Evolutionary conservation across 495 filamentous ascomycete species (phyloP).

Genomic region (Lophiotrema nucula): DNA sequence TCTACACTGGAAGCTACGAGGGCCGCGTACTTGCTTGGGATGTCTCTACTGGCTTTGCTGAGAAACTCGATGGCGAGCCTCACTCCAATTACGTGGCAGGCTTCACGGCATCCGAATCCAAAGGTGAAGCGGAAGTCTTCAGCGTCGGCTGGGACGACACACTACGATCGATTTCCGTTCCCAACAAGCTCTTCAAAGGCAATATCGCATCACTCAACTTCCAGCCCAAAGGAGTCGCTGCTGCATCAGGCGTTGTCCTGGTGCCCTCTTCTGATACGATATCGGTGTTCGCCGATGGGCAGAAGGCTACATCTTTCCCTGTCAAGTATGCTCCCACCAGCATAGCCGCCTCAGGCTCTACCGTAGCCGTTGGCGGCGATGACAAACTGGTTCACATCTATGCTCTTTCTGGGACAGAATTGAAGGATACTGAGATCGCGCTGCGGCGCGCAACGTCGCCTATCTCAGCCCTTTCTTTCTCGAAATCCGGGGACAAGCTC

Average conservation of each 20-base stretch:
- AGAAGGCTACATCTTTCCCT: slow-evolving; percentile 10
- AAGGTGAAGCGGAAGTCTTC: slow-evolving; percentile 60
- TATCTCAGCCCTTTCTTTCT: slow-evolving; percentile 75
- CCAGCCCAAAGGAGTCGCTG: slow-evolving; percentile 61
- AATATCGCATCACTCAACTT: slow-evolving; percentile 51
- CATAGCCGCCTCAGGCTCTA: slow-evolving; percentile 62
- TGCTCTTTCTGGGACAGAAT: slow-evolving; percentile 51
- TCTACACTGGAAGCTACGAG: slow-evolving; percentile 90
- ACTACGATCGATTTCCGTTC: slow-evolving; percentile 69
- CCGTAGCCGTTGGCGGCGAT: slow-evolving; percentile 75
- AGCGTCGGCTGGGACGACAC: slow-evolving; percentile 96
- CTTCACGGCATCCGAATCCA: slow-evolving; percentile 53
- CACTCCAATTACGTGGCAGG: slow-evolving; percentile 83
- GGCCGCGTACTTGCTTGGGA: slow-evolving; percentile 85
- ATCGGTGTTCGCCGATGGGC: slow-evolving; percentile 61
- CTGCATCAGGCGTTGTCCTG: slow-evolving; percentile 50
- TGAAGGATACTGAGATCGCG: slow-evolving; percentile 47
- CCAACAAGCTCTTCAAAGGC: slow-evolving; percentile 59
- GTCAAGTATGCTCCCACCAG: slow-evolving; percentile 59
- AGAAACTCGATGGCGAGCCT: slow-evolving; percentile 68
- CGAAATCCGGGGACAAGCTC: slow-evolving; percentile 65
- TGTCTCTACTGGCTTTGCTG: slow-evolving; percentile 61
- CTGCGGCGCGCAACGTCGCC: slow-evolving; percentile 54
- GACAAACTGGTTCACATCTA: slow-evolving; percentile 72
- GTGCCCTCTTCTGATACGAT: slow-evolving; percentile 67